These are phyloP conservation scores for Malus sieversii DNA, from an alignment of 306 rosid species.

Conservation along the genomic window DNA sequence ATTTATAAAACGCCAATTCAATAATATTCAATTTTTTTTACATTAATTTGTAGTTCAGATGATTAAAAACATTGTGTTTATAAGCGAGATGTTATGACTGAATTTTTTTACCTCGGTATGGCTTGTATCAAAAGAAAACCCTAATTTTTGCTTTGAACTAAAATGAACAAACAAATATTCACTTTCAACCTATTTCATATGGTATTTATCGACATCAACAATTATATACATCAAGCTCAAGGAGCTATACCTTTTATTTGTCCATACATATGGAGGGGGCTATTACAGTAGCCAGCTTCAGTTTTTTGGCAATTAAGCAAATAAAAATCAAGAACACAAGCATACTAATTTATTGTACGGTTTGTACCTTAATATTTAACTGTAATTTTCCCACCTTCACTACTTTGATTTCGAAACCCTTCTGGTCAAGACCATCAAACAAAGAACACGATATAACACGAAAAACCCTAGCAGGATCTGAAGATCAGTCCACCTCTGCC, in stretches of 20 bases:
- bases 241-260: neutral
- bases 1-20: no score
- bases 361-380: neutral
- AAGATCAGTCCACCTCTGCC: constrained; percentile 68
- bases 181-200: neutral
- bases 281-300: neutral
- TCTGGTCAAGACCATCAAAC: constrained; percentile 68
- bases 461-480: constrained; percentile 71
- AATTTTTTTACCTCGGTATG: no score
- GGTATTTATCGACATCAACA: neutral
- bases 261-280: neutral
- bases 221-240: neutral
- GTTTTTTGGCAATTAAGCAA: neutral
- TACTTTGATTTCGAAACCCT: constrained; percentile 74
- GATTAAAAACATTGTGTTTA: no score
- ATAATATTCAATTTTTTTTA: no score
- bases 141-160: neutral
- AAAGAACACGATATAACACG: constrained; percentile 70
- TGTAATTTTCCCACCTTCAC: neutral
- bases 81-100: no score
- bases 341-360: neutral
- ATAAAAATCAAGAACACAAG: neutral
- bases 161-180: neutral
- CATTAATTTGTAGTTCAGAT: no score
- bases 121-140: no score